Conservation (phyloP, 2,329 filamentous ascomycete genomes). For the Aspergillus intermedius region DNA sequence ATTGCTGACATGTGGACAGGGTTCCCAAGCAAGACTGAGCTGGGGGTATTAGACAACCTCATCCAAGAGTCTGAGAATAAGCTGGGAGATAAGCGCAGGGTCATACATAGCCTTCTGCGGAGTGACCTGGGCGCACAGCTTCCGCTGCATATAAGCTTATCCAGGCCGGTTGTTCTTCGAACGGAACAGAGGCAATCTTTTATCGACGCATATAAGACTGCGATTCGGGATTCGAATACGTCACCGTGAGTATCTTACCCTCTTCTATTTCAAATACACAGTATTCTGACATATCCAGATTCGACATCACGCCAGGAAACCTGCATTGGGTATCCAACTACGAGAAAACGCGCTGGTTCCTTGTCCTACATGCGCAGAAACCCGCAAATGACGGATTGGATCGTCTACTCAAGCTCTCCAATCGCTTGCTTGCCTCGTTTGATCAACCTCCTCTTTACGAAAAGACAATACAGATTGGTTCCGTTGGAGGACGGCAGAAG, state of each 20-base stretch:
- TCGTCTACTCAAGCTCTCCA: conserved; percentile 59
- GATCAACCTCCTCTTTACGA: conserved; percentile 66
- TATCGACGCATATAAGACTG: conserved; percentile 47
- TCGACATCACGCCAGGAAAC: conserved; percentile 38
- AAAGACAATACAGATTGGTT: not conserved
- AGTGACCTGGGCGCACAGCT: conserved; percentile 71
- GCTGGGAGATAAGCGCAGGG: conserved; percentile 36
- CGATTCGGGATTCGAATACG: conserved; percentile 39
- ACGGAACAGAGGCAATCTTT: conserved; percentile 69
- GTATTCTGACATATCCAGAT: conserved; percentile 36
- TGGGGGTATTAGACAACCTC: conserved; percentile 24
- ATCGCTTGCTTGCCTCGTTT: conserved; percentile 54
- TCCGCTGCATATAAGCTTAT: conserved; percentile 87
- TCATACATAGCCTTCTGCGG: conserved; percentile 62
- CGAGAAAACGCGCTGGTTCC: conserved; percentile 68
- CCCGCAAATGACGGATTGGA: conserved; percentile 51
- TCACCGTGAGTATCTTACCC: conserved; percentile 34
- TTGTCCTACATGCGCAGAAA: conserved; percentile 61
- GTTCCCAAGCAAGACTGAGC: conserved; percentile 34
- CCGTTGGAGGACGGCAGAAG: not conserved
- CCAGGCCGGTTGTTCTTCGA: conserved; percentile 67
- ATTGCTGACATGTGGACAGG: conserved; percentile 23
- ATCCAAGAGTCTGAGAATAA: conserved; percentile 22
- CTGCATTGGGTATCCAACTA: conserved; percentile 62
- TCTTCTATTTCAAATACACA: not conserved